Conservation (phyloP, 1,284 basidiomycete species). For the Ustilago trichophora region DNA sequence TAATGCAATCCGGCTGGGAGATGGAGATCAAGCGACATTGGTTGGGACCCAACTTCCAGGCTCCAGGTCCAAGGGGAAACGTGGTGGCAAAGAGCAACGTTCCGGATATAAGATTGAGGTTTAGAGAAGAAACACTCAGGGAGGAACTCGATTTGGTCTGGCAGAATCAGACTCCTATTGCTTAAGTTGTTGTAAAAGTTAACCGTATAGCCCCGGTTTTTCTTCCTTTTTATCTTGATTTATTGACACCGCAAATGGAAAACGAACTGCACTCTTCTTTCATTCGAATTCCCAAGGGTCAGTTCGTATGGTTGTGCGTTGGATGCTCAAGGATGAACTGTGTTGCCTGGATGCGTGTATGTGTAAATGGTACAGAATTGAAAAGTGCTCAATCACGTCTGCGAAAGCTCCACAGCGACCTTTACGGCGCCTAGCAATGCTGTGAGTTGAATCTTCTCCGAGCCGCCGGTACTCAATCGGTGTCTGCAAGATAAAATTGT, state of each 20-base stretch:
- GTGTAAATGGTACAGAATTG: too few species aligned
- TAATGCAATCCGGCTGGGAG: slow-evolving; percentile 96
- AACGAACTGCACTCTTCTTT: too few species aligned
- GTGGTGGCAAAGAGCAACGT: slow-evolving; percentile 78
- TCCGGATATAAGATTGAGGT: slow-evolving; percentile 85
- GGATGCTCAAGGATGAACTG: too few species aligned
- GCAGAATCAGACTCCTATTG: slow-evolving; percentile 27
- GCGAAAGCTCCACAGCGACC: slow-evolving; percentile 78
- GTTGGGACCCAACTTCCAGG: slow-evolving; percentile 78
- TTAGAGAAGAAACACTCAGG: slow-evolving; percentile 85
- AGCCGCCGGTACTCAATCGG: slow-evolving; percentile 89
- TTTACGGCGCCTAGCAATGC: slow-evolving; percentile 93
- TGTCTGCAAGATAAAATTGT: too few species aligned
- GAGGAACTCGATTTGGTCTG: slow-evolving; percentile 73
- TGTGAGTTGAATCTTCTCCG: slow-evolving; percentile 92
- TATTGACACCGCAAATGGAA: too few species aligned
- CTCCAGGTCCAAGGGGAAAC: slow-evolving; percentile 68
- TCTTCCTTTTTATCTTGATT: too few species aligned
- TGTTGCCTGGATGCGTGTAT: too few species aligned
- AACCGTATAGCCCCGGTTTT: too few species aligned
- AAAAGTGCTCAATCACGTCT: slow-evolving; percentile 13
- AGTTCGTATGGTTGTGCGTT: too few species aligned
- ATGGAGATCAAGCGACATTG: slow-evolving; percentile 99
- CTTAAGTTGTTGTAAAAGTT: not conserved
- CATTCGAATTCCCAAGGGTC: too few species aligned